Percentiles rank a stretch among this genome's conserved stretches.
These are phyloP conservation scores for Linanthus parryae DNA, from an alignment of 148 eudicot genomes.

Conservation along the genomic window DNA sequence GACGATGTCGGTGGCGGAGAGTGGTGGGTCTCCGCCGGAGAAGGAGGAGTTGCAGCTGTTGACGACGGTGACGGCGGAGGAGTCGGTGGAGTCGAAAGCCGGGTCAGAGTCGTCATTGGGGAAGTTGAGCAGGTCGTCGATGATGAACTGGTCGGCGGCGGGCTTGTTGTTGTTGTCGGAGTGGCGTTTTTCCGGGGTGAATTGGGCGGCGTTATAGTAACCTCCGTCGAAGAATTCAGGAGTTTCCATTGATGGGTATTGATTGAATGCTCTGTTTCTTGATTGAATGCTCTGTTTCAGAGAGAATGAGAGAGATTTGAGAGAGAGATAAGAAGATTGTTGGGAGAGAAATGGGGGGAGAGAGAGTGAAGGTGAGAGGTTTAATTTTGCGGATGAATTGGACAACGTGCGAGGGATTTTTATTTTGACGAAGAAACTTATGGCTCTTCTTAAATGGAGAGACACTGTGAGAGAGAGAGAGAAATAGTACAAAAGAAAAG, in stretches of 20 bases:
- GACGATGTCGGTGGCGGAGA: conserved; percentile 8
- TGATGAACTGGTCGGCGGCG: conserved; percentile 39
- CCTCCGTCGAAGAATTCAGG: no score
- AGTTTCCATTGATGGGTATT: no score
- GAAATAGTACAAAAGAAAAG: no score
- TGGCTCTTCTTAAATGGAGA: no score
- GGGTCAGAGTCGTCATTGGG: conserved; percentile 47
- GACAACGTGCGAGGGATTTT: no score
- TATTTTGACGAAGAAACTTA: no score
- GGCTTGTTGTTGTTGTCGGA: conserved; percentile 20
- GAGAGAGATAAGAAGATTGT: background rate
- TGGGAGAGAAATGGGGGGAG: background rate
- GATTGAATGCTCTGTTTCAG: background rate
- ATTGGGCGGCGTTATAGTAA: no score
- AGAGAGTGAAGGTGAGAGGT: conserved; percentile 11
- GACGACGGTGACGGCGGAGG: conserved; percentile 38
- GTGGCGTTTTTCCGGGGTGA: conserved; percentile 23
- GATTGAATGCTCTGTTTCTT: background rate
- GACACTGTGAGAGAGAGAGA: no score
- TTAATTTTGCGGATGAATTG: background rate
- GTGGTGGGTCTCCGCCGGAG: conserved; percentile 27
- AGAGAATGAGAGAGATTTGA: background rate
- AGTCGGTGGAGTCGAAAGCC: conserved; percentile 31
- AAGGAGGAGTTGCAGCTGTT: conserved; percentile 66
- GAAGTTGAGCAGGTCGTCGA: conserved; percentile 84